phyloP scores from a whole-genome alignment of 2,329 filamentous ascomycete species.

The Nemania diffusa region DNA sequence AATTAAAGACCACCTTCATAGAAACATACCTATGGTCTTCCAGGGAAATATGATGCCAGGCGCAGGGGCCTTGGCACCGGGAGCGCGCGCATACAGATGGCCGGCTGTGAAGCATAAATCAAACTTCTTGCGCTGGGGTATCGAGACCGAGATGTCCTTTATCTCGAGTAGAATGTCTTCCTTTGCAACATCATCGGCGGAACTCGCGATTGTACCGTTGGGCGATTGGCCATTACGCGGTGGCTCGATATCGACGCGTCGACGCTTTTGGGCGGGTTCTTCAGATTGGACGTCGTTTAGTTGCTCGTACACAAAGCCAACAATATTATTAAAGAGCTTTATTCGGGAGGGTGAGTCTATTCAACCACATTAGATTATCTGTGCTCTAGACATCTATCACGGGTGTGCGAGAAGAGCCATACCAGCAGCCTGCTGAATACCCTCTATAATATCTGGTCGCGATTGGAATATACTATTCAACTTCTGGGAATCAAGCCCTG shows the following conservation, averaged over 20 bases:
- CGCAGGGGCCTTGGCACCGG: slow-evolving; percentile 63
- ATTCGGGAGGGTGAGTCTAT: slow-evolving; percentile 62
- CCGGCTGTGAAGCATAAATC: slow-evolving; percentile 70
- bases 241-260: slow-evolving; percentile 60
- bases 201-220: slow-evolving; percentile 37
- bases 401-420: slow-evolving; percentile 37
- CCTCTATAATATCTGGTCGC: slow-evolving; percentile 65
- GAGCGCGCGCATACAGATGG: slow-evolving; percentile 66
- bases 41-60: slow-evolving; percentile 67
- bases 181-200: slow-evolving; percentile 55
- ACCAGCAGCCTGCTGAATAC: slow-evolving; percentile 66
- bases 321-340: slow-evolving; percentile 67
- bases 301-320: slow-evolving; percentile 60
- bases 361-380: slow-evolving; percentile 6
- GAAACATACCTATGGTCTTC: slow-evolving; percentile 67
- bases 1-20: not conserved
- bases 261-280: slow-evolving; percentile 63
- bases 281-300: slow-evolving; percentile 45
- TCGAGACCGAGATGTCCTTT: slow-evolving; percentile 73
- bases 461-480: slow-evolving; percentile 64
- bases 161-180: slow-evolving; percentile 68
- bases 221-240: slow-evolving; percentile 43
- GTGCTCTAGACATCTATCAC: too few species aligned
- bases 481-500: slow-evolving; percentile 60
- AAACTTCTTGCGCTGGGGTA: slow-evolving; percentile 75